Evolutionary conservation across 2,329 filamentous ascomycete species (phyloP).

Genomic region (Macrophomina pseudophaseolina): DNA sequence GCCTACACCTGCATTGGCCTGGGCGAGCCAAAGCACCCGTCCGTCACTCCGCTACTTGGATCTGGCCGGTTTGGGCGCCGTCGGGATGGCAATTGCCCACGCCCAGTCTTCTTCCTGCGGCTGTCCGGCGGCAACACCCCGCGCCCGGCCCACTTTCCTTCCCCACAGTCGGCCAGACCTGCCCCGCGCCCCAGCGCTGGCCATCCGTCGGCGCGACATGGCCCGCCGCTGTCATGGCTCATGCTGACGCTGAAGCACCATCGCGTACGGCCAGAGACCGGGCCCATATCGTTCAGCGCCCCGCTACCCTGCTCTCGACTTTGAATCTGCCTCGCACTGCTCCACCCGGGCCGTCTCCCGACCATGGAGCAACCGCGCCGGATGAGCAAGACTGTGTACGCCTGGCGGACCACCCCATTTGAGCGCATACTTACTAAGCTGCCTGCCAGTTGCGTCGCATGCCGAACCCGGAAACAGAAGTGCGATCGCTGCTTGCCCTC

Average conservation of each 20-base stretch:
- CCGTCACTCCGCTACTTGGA: no score
- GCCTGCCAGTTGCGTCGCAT: conserved; percentile 33
- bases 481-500: conserved; percentile 35
- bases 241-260: neutral
- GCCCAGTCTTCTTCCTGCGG: no score
- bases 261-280: neutral
- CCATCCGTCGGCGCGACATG: conserved; percentile 15
- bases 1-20: no score
- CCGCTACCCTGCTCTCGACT: neutral
- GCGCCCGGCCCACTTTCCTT: neutral
- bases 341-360: conserved; percentile 8
- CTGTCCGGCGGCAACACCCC: no score
- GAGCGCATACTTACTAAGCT: no score
- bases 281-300: neutral
- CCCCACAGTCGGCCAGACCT: neutral
- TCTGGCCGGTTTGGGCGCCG: no score
- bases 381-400: conserved; percentile 34
- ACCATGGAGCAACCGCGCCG: conserved; percentile 10
- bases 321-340: neutral
- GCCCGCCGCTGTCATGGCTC: neutral
- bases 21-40: no score
- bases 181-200: conserved; percentile 7
- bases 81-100: no score
- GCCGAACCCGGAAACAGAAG: conserved; percentile 35
- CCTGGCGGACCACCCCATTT: neutral